Evolutionary conservation across 768 basidiomycete genomes (phyloP), one percentile per base, ranked within the genome.

Genomic region (Lepiota brunneoincarnata): DNA sequence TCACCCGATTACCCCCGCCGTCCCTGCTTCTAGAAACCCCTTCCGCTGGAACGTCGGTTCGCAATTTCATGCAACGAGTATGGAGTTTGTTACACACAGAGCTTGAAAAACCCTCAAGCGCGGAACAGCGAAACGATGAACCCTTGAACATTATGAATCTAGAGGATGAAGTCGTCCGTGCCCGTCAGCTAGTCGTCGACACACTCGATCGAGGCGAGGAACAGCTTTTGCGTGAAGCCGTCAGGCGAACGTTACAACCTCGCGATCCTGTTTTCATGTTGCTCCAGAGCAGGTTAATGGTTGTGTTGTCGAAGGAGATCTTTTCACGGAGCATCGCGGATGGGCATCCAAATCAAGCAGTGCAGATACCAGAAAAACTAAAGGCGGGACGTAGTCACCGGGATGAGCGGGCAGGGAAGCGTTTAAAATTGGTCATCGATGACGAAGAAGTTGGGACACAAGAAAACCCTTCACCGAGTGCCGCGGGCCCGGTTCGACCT

Each of bases 161-260:
- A 21, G 86, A 84, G 0, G 89, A 90, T 61, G 89, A 91, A 63
- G 82, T 90, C 41, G 64, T 89, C 26, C 82, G 78, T 20, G 81
- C 80, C 4, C 76, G 76, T 26, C 67, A 69, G 24, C 63, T 69
- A 17, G 56, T 43, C 36, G 43, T 39, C 21, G 42, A 41, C 7
- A 36, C 60, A 2, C 46, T 71, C 17, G 61, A 69, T 38, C 62
- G 62, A 23, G 73, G 75, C 1, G 80, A 82, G 55, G 86, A 88
- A 59, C 58, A 54, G 5, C 67, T 63, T 35, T 67, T 91, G 18
- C 84, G 86, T 18, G 73, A 75, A 3, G 79, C 83, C 2, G 86
- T 89, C 6, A 77, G 82, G 51, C 79, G 85, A 36, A 86, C 83
- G 3, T 70, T 91, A 43, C 78, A 76, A 42, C 72, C 78, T 15